These are phyloP conservation scores for Curvularia sp. DNA, from an alignment of 2,329 filamentous ascomycete species.

Conservation along the genomic window DNA sequence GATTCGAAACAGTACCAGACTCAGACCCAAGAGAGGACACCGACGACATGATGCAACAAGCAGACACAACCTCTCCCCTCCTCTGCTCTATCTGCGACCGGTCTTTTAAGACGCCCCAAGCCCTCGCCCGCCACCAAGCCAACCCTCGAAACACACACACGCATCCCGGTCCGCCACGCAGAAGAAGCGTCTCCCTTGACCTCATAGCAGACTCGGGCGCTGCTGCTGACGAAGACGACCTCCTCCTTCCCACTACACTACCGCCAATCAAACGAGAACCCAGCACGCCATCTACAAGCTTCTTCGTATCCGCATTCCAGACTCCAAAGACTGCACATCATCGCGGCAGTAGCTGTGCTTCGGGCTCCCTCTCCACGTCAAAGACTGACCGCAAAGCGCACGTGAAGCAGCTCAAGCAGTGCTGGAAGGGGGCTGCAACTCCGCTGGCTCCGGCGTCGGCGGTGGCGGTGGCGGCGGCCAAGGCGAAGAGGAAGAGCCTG, in stretches of 20 bases:
- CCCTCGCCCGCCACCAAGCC: constrained; percentile 11
- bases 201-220: constrained; percentile 2
- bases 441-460: not conserved
- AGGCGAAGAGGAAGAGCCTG: constrained; percentile 1
- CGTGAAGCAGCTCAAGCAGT: constrained; percentile 33
- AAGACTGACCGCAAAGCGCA: constrained; percentile 22
- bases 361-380: constrained; percentile 14
- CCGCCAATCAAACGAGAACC: constrained; percentile 36
- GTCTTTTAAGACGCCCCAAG: constrained; percentile 10
- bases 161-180: not conserved
- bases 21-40: not conserved
- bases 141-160: constrained; percentile 3
- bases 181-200: constrained; percentile 9
- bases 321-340: constrained; percentile 31
- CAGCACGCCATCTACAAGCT: constrained; percentile 19
- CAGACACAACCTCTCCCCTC: not conserved
- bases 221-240: not conserved
- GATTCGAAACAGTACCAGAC: constrained; percentile 6
- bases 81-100: constrained; percentile 17
- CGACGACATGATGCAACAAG: not conserved
- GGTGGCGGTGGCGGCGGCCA: not conserved
- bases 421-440: constrained; percentile 27
- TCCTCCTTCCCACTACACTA: constrained; percentile 7
- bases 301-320: constrained; percentile 24
- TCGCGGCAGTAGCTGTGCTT: constrained; percentile 3